These are phyloP conservation scores for Cordyceps tenuipes DNA, from an alignment of 2,329 filamentous ascomycete species.

Conservation along the genomic window DNA sequence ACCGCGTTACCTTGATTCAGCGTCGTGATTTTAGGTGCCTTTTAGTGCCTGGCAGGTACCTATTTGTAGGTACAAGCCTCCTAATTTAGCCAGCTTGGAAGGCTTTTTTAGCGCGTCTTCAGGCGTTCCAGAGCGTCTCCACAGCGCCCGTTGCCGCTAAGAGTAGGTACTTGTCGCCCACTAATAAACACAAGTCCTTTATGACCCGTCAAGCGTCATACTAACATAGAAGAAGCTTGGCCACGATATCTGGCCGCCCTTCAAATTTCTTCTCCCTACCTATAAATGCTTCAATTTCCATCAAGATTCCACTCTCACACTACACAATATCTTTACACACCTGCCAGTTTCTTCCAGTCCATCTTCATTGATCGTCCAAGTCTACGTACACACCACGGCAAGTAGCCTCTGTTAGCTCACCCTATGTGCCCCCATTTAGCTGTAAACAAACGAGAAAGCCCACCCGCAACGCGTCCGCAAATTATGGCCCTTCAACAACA, in stretches of 20 bases:
- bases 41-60: no score
- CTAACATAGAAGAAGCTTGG: neutral
- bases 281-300: neutral
- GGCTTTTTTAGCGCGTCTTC: constrained; percentile 2
- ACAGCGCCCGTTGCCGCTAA: neutral
- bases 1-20: neutral
- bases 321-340: neutral
- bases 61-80: neutral
- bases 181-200: neutral
- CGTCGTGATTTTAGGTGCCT: no score
- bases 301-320: neutral
- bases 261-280: neutral
- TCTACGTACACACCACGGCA: neutral
- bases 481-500: neutral
- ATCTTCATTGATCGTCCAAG: neutral
- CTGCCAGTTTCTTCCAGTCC: neutral
- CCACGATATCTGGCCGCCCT: constrained; percentile 8
- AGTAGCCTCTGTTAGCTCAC: constrained; percentile 10
- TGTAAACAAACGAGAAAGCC: constrained; percentile 11
- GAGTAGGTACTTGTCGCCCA: constrained; percentile 5
- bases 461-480: constrained; percentile 8
- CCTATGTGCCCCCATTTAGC: constrained; percentile 3
- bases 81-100: no score
- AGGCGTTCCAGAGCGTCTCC: neutral
- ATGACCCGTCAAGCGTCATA: neutral